Evolutionary conservation across 176 grass and related monocot species (phyloP), one percentile per base, ranked within the genome.

Genomic region (Secale cereale): DNA sequence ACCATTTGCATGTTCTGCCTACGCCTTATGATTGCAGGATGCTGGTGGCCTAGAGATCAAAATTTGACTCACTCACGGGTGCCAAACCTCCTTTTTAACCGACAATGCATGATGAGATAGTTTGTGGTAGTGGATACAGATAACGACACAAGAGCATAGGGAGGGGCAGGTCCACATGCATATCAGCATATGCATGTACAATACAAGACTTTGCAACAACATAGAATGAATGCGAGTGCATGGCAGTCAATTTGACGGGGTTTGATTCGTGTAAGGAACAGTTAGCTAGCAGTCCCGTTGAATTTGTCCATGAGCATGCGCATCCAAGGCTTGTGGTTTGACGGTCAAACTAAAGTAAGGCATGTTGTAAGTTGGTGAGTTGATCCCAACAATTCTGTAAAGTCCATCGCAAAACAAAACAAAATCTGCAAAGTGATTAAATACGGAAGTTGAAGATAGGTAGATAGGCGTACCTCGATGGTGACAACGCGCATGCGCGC

Each of bases 1-100:
- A 88, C 56, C 25, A 65, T 57, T 80, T 75, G 76, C 82, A 74
- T 75, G 81, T 54, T 76, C 33, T 75, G 66, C 19, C 74, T 74
- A 65, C 65, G 76, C 41, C 74, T 23, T 59, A 79, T 83, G 54
- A 85, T 80, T 89, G 76, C 76, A 74, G 67, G 67, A 59, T 80
- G 75, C 32, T 79, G 43, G 81, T 41, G 32, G 4, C 5, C 52
- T 72, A 78, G 40, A 78, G 25, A 36, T 36, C 35, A 36, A 36
- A 36, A 36, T 36, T 36, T 36, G 35, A 36, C 35, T 36, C 35
- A 36, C 35, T 36, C 35, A 36, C 35, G 35, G 39, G 39, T 41
- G 39, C 39, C 39, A 41, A 41, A 41, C 39, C 39, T 41, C 39
- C 9, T 41, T 41, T 8, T 41, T 41, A 41, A 41, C 39, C 10